Evolutionary conservation across 208 protist genomes (phyloP), one percentile per base, ranked within the genome.

Genomic region (Leishmania lainsoni): DNA sequence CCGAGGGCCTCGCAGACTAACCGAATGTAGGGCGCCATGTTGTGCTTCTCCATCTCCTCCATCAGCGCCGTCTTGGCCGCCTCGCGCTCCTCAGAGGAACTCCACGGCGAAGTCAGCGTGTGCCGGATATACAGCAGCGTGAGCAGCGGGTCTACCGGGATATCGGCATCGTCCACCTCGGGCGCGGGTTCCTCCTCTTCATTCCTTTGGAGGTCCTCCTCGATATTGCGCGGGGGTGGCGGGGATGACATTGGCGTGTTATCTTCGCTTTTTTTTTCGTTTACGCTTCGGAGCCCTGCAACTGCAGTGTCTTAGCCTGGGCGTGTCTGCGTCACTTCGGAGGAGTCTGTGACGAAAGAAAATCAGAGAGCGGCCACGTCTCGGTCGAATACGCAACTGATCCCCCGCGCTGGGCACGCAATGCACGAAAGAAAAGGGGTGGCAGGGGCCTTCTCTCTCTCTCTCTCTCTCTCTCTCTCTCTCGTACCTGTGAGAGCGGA

Each of bases 1-100:
- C 84, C 91, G 45, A 99, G 89, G 14, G 87, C 87, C 58, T 98
- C 94, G 35, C 84, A 88, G 22, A 98, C 80, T 51, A 95, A 85
- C 63, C 96, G 93, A 49, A 97, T 89, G 81, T 98, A 97, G 42
- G 96, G 97, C 2, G 87, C 94, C 96, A 97, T 97, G 79, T 97
- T 90, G 88, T 98, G 90, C 73, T 86, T 83, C 73, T 89, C 73
- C 71, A 95, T 91, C 80, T 95, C 92, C 68, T 83, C 84, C 68
- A 95, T 81, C 78, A 98, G 95, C 48, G 84, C 86, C 51, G 83
- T 81, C 83, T 93, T 90, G 61, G 91, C 93, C 56, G 86, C 87
- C 77, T 95, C 92, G 26, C 93, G 92, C 75, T 94, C 90, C 69
- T 92, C 90, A 1, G 85, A 87, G 70, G 90, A 89, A 81, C 87